Evolutionary conservation across 2,329 filamentous ascomycete genomes (phyloP).

Genomic region (Aspergillus intermedius): DNA sequence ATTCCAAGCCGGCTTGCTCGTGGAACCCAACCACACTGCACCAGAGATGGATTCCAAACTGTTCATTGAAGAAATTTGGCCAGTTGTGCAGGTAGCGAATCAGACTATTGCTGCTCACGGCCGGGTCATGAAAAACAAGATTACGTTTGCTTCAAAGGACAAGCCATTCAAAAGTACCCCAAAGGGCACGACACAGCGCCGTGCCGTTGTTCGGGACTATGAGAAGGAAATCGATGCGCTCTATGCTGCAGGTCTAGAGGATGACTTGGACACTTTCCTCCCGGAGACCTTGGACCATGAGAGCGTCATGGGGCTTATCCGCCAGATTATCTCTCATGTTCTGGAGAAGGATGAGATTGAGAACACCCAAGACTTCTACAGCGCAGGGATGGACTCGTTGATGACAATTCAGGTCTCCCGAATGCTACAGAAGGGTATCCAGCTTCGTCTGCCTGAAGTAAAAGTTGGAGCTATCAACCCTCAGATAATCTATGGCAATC

Average conservation of each 20-base stretch:
- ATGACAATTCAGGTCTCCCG: conserved; percentile 2
- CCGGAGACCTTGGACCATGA: not conserved
- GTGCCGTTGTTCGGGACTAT: conserved; percentile 6
- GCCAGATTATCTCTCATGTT: not conserved
- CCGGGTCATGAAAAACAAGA: conserved; percentile 35
- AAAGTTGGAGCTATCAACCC: conserved; percentile 5
- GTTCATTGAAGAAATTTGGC: conserved; percentile 40
- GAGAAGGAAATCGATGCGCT: conserved; percentile 7
- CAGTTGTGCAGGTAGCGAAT: conserved; percentile 39
- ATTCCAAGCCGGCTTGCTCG: conserved; percentile 24
- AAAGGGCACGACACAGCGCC: conserved; percentile 30
- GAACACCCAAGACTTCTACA: conserved; percentile 4
- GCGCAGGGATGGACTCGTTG: conserved; percentile 9
- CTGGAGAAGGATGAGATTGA: not conserved
- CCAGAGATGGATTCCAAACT: no score
- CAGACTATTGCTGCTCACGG: conserved; percentile 31
- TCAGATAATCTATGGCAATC: conserved; percentile 14
- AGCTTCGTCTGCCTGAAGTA: conserved; percentile 2
- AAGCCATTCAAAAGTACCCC: conserved; percentile 41
- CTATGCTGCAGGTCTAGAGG: not conserved
- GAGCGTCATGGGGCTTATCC: not conserved
- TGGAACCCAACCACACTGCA: no score
- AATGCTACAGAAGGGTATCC: not conserved
- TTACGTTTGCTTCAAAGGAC: conserved; percentile 33
- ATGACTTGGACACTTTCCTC: not conserved